Base-by-base conservation (phyloP, 73 alveolate species). In the Paramecium tetraurelia region DNA sequence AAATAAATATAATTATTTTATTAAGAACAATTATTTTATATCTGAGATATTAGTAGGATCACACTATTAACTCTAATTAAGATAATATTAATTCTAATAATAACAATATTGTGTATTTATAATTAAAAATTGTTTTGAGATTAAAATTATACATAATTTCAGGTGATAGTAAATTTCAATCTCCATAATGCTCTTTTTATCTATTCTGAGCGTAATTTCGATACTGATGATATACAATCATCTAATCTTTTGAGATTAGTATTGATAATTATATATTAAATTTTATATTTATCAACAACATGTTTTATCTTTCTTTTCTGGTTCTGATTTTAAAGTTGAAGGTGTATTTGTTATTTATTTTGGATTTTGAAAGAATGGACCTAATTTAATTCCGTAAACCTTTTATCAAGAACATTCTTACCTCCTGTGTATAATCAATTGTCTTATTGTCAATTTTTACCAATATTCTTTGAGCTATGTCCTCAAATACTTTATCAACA, bases 401-500 rank as follows among this genome's bases (percentile, higher is more conserved):
- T 75, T n/a, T 16, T 14, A 20, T 14, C 22, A 68, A 68, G 27
- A 11, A 18, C 8, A 75, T 38, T 29, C 18, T 35, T 46, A 80
- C 72, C 21, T 80, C 90, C 29, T 80, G 24, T 41, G 35, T 80
- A 80, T 36, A 80, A 80, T 80, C 90, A 8, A 80, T 41, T 18
- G 33, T 31, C n/a, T 43, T 80, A 40, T 35, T 80, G 3, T 80
- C 72, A 41, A 80, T 41, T 43, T 75, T 80, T 48, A 44, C 48
- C 24, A 46, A 31, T 80, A 80, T 80, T 80, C 90, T 80, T 48
- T 80, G 18, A 43, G 90, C 90, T 48, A 46, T 80, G 20, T 80
- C 76, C 7, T 80, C 90, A 80, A 80, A 80, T 48, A 84, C 90
- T 89, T 93, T 87, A 86, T 96, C 98, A 10, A 96, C 95, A 89